Conservation (phyloP, 306 rosid species). For the Trifolium repens region DNA sequence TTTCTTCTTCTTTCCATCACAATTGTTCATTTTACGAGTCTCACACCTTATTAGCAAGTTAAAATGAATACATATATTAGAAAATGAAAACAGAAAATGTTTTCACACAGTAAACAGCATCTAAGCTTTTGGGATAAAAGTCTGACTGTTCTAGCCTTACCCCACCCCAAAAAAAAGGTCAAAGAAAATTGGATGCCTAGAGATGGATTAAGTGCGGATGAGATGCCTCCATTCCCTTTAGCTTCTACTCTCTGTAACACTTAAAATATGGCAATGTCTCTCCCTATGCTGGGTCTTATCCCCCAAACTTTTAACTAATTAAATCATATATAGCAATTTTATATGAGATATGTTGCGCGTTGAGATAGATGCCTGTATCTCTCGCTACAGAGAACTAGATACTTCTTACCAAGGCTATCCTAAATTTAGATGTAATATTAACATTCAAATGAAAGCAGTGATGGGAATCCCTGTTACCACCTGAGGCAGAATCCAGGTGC, state of each 20-base stretch:
- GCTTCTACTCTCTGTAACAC: conserved; percentile 8
- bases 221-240: conserved; percentile 24
- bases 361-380: conserved; percentile 13
- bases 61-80: too few relatives aligned
- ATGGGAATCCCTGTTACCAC: conserved; percentile 50
- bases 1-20: too few relatives aligned
- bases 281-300: neutral
- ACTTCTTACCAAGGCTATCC: conserved; percentile 35
- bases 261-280: conserved; percentile 22
- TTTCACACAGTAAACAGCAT: too few relatives aligned
- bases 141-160: neutral
- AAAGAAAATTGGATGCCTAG: neutral
- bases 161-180: neutral
- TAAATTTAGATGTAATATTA: conserved; percentile 22
- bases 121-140: neutral
- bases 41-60: too few relatives aligned
- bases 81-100: too few relatives aligned
- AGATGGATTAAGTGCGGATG: conserved; percentile 7
- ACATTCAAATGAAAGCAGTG: conserved; percentile 34
- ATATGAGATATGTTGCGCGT: conserved; percentile 8
- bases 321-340: conserved; percentile 29
- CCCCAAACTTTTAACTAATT: conserved; percentile 24
- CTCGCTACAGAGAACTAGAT: conserved; percentile 10
- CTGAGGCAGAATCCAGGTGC: conserved; percentile 70
- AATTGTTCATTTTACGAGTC: too few relatives aligned